Evolutionary conservation across 805 yeast species (phyloP).

Genomic region (Cyberlindnera meyerae): DNA sequence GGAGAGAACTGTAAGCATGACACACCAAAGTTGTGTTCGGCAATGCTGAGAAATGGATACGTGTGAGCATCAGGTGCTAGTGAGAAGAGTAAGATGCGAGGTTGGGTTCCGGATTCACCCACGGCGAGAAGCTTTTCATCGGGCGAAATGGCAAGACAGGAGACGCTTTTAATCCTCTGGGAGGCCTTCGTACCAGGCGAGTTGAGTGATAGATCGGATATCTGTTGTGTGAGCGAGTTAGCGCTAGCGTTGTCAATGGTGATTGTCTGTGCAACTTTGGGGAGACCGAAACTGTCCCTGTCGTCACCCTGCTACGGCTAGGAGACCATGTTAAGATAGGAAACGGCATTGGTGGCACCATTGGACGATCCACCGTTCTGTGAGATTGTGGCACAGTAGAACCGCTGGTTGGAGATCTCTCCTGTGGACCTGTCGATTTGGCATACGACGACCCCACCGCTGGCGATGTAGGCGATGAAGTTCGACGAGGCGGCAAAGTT

Average conservation of each 20-base stretch:
- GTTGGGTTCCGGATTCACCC: conserved; percentile 69
- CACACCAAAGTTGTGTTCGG: conserved; percentile 66
- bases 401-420: conserved; percentile 35
- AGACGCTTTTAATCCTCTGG: conserved; percentile 44
- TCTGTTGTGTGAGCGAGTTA: conserved; percentile 3
- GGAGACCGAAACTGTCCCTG: conserved; percentile 15
- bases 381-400: conserved; percentile 43
- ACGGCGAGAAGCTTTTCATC: conserved; percentile 52
- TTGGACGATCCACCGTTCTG: neutral
- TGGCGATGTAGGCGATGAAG: conserved; percentile 48
- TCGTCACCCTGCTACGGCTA: conserved; percentile 10
- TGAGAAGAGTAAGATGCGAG: conserved; percentile 57
- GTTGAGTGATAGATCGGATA: conserved; percentile 11
- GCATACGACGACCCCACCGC: conserved; percentile 56
- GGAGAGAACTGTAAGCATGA: conserved; percentile 51
- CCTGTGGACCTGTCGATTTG: conserved; percentile 24
- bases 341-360: conserved; percentile 9
- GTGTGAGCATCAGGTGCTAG: conserved; percentile 43
- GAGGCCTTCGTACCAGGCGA: conserved; percentile 13
- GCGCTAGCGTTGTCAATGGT: conserved; percentile 10
- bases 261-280: conserved; percentile 14
- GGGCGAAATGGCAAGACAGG: conserved; percentile 56
- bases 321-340: conserved; percentile 13
- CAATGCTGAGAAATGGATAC: conserved; percentile 47
- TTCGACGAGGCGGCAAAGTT: conserved; percentile 38